phyloP scores from a whole-genome alignment of 2,329 filamentous ascomycete genomes.

The Rutstroemia sp. region DNA sequence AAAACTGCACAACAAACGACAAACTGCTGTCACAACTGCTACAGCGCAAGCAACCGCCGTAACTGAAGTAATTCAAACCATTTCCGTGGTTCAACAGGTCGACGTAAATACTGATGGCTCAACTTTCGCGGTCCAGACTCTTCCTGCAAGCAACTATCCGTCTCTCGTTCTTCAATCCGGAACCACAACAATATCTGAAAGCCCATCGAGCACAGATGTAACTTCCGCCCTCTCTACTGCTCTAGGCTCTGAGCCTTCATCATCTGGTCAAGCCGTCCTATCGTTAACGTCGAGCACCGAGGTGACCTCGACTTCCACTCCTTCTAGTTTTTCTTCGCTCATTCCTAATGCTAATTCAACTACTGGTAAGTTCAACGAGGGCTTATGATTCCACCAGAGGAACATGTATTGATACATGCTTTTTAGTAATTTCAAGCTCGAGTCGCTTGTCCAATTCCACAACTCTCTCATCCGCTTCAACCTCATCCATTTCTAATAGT shows the following conservation, averaged over 20 bases:
- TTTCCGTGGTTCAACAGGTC: slow-evolving; percentile 26
- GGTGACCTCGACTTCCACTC: slow-evolving; percentile 21
- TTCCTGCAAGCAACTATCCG: slow-evolving; percentile 8
- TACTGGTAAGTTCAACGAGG: slow-evolving; percentile 19
- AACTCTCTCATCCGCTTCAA: slow-evolving; percentile 9
- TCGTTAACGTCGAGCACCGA: slow-evolving; percentile 15
- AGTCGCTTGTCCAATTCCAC: slow-evolving; percentile 7
- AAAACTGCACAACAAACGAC: slow-evolving; percentile 16
- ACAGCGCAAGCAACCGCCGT: slow-evolving; percentile 13
- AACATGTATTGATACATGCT: slow-evolving; percentile 9
- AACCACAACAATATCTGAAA: slow-evolving; percentile 7
- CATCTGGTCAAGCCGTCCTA: slow-evolving; percentile 16
- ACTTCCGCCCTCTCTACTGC: neutral
- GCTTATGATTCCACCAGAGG: neutral
- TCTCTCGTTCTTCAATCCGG: slow-evolving; percentile 5
- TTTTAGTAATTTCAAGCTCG: slow-evolving; percentile 26
- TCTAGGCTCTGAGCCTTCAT: slow-evolving; percentile 6
- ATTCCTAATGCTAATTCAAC: slow-evolving; percentile 26
- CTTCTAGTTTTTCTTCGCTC: slow-evolving; percentile 25
- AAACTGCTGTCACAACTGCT: slow-evolving; percentile 4
- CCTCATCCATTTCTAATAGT: slow-evolving; percentile 10
- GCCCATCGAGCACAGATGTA: neutral
- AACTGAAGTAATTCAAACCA: slow-evolving; percentile 23
- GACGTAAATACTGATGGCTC: slow-evolving; percentile 26
- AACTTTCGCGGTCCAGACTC: slow-evolving; percentile 19